A percentile compares a stretch with the other conserved stretches of the same genome.
Conservation (phyloP, 1,284 basidiomycete species). For the Uromyces viciae-fabae region DNA sequence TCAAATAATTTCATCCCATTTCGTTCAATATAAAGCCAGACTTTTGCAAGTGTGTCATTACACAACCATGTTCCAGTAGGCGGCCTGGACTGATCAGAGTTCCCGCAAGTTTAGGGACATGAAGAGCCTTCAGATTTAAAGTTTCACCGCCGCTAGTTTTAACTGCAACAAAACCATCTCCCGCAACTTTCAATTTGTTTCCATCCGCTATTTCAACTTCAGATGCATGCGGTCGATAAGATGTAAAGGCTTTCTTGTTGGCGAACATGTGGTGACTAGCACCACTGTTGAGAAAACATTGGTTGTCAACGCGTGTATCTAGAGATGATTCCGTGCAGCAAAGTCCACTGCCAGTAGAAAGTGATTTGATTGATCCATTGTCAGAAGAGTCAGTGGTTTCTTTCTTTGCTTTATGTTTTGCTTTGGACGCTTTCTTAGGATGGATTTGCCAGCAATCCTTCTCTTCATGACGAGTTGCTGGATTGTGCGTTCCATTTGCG, state of each 20-base stretch:
- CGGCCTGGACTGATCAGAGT: constrained; percentile 11
- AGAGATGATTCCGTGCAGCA: not conserved
- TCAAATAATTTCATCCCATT: too few species aligned
- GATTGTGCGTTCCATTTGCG: not conserved
- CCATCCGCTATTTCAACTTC: not conserved
- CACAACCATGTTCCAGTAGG: not conserved
- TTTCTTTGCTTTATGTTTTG: not conserved
- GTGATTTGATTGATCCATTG: not conserved
- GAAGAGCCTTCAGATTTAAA: not conserved
- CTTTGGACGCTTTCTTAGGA: too few species aligned
- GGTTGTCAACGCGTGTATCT: too few species aligned
- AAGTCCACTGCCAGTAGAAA: not conserved
- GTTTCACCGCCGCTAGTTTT: not conserved
- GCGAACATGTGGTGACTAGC: not conserved
- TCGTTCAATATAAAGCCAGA: too few species aligned
- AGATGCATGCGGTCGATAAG: not conserved
- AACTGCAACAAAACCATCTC: not conserved
- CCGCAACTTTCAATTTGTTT: not conserved
- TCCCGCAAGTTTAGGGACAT: not conserved
- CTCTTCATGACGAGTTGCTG: not conserved
- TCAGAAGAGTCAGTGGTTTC: not conserved
- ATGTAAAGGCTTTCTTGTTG: not conserved
- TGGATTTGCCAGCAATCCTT: not conserved
- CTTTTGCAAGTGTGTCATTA: too few species aligned
- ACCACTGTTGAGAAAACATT: not conserved